Evolutionary conservation across 2,329 filamentous ascomycete genomes (phyloP).

Genomic region (Apiospora koreana): DNA sequence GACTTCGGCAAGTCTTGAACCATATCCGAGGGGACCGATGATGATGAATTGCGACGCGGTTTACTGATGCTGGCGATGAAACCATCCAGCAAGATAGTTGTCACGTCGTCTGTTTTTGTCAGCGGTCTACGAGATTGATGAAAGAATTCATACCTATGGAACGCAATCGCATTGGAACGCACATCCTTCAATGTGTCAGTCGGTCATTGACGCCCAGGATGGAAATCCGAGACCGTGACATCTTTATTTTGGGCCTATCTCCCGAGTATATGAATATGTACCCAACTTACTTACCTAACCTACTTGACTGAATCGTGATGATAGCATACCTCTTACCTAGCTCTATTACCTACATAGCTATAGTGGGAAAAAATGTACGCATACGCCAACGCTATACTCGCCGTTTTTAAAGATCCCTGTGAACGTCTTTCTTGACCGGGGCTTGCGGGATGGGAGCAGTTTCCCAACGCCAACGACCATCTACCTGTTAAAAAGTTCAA

Average conservation of each 20-base stretch:
- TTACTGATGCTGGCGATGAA: neutral
- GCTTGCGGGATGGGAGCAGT: neutral
- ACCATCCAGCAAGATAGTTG: too few relatives aligned
- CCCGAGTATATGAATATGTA: neutral
- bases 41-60: neutral
- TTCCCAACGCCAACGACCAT: neutral
- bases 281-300: neutral
- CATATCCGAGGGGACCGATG: slow-evolving; percentile 36
- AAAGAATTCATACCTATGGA: neutral
- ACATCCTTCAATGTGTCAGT: neutral
- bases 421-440: neutral
- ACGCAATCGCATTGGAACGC: neutral
- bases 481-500: neutral
- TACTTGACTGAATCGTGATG: neutral
- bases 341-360: neutral
- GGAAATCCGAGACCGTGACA: neutral
- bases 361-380: neutral
- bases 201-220: neutral
- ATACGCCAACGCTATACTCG: neutral
- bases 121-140: neutral
- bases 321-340: neutral
- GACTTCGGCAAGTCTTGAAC: slow-evolving; percentile 41
- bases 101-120: neutral
- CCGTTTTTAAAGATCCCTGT: neutral
- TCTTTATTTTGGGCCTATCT: neutral